A percentile compares a stretch with the other conserved stretches of the same genome.
phyloP scores from a whole-genome alignment of 1,284 basidiomycete species.

The Boletus albobrunnescens region DNA sequence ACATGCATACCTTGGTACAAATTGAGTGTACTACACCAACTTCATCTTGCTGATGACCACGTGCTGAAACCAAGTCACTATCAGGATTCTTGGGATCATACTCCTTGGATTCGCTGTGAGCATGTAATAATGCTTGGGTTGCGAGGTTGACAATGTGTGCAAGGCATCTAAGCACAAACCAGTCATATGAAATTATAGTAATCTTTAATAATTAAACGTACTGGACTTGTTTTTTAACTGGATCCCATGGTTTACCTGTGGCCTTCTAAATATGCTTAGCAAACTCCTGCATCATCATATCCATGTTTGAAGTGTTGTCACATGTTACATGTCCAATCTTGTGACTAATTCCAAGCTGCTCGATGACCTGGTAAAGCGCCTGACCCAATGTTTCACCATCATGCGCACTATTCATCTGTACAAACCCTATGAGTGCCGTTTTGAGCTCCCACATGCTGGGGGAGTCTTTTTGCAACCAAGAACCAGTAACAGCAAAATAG shows the following conservation, averaged over 20 bases:
- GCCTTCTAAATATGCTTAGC: not conserved
- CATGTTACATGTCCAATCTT: not conserved
- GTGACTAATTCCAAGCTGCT: not conserved
- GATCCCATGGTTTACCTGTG: not conserved
- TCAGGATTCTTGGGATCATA: not conserved
- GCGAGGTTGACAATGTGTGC: not conserved
- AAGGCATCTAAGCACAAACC: too few relatives aligned
- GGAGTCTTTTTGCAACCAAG: not conserved
- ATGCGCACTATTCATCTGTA: not conserved
- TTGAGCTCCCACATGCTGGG: not conserved
- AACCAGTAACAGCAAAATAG: not conserved
- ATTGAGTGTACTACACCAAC: not conserved
- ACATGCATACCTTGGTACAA: not conserved
- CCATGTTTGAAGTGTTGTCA: not conserved
- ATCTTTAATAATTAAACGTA: not conserved
- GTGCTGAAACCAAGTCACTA: not conserved
- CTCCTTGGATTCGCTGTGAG: not conserved
- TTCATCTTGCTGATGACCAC: not conserved
- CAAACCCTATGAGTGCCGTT: not conserved
- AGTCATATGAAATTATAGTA: too few relatives aligned
- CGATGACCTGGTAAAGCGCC: not conserved
- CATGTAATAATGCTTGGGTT: not conserved
- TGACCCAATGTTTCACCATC: not conserved
- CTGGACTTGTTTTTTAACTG: not conserved
- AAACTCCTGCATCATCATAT: not conserved